phyloP scores from a whole-genome alignment of 306 rosid genomes.

The Prunus padus region DNA sequence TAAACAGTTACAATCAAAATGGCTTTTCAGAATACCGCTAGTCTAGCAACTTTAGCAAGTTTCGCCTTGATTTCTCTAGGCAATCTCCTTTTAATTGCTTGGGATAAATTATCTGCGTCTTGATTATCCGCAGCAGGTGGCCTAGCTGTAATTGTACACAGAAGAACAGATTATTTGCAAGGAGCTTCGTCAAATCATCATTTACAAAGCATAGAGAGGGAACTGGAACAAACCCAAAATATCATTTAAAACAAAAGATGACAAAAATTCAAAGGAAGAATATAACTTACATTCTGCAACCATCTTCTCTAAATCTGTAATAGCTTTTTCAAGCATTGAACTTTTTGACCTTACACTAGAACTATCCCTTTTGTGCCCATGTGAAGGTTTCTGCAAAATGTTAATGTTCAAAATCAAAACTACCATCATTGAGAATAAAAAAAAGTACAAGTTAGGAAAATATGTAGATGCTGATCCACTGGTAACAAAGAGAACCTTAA shows the following conservation, averaged over 20 bases:
- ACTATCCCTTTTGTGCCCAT: slow-evolving; percentile 74
- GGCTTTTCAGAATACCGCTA: slow-evolving; percentile 62
- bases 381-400: slow-evolving; percentile 65
- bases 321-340: slow-evolving; percentile 89
- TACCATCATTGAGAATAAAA: slow-evolving; percentile 10
- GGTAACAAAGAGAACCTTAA: not conserved
- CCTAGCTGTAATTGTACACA: slow-evolving; percentile 64
- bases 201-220: slow-evolving; percentile 11
- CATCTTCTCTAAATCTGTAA: slow-evolving; percentile 88
- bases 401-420: slow-evolving; percentile 23
- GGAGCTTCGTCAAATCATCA: slow-evolving; percentile 18
- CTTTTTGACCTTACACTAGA: slow-evolving; percentile 70
- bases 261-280: slow-evolving; percentile 21
- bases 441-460: slow-evolving; percentile 4
- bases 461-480: slow-evolving; percentile 2
- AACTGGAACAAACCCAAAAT: slow-evolving; percentile 4
- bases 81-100: slow-evolving; percentile 89
- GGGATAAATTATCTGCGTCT: slow-evolving; percentile 72
- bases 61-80: slow-evolving; percentile 94
- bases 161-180: slow-evolving; percentile 25
- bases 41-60: slow-evolving; percentile 97
- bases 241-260: not conserved
- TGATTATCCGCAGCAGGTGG: slow-evolving; percentile 83
- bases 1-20: slow-evolving; percentile 10
- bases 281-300: slow-evolving; percentile 87